Base-by-base conservation (phyloP, 768 basidiomycete genomes). In the Tylopilus rubrobrunneus region DNA sequence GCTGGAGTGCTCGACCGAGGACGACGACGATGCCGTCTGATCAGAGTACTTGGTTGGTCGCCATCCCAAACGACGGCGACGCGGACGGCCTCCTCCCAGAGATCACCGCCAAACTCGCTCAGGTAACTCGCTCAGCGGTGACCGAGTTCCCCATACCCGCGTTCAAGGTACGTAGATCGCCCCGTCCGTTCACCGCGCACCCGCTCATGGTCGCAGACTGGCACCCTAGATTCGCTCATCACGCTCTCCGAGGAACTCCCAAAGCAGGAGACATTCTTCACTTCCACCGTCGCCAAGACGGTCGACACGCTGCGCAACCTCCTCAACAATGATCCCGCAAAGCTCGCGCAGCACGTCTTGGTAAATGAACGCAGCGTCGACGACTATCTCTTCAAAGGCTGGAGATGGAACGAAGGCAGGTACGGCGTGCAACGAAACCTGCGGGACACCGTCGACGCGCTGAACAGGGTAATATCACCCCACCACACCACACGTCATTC, bases 321-420 rank as follows among this genome's bases (percentile, higher is more conserved):
- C 51, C 73, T 94, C 43, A 92, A 92, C 66, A 95, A 96, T 61
- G 92, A 97, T 63, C 81, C 87, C 5, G 67, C 77, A 48, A 90
- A 86, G 67, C 78, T 90, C 47, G 71, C 77, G 14, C 88, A 89
- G 65, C 89, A 94, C 65, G 74, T 87, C 37, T 76, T 87, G 36
- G 83, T 95, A 19, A 86, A 96, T 60, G 93, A 96, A 65, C 76
- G 80, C 54, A 79, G 76, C 29, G 81, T 89, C 7, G 91, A 96
- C 53, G 80, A 83, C 51, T 94, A 94, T 66, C 71, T 95, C 14
- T 67, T 95, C n/a, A 72, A 74, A 4, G 79, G 78, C 5, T 99
- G 95, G 95, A 82, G 78, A 62, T 99, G 97, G 97, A 95, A 98
- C 64, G 85, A 87, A 63, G 85, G 91, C 21, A 83, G 96, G 58